Evolutionary conservation across 495 filamentous ascomycete genomes (phyloP).

Genomic region (Podospora anserina): DNA sequence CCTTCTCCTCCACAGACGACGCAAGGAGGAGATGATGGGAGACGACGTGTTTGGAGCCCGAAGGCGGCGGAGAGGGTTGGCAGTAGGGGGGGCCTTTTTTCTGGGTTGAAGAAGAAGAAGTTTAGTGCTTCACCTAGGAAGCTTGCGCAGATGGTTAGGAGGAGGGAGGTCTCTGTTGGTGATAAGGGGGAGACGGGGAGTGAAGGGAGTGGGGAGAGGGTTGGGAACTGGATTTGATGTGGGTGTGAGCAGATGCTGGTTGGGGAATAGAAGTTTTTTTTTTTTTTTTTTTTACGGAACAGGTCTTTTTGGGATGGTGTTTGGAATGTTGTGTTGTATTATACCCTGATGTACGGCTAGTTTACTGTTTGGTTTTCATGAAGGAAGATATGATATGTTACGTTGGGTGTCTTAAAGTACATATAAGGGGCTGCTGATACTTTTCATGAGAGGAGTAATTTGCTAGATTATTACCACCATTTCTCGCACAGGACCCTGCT

Average conservation of each 20-base stretch:
- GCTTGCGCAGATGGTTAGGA: slow-evolving; percentile 4
- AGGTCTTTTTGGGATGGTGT: neutral
- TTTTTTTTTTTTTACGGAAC: neutral
- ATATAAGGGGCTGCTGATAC: neutral
- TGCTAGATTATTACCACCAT: slow-evolving; percentile 64
- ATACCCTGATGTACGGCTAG: neutral
- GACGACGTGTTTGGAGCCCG: neutral
- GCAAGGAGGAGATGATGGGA: neutral
- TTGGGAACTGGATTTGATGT: slow-evolving; percentile 18
- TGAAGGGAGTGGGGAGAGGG: neutral
- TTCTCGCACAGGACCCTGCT: slow-evolving; percentile 73
- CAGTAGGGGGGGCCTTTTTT: slow-evolving; percentile 16
- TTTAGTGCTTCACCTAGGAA: slow-evolving; percentile 16
- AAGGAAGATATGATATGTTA: neutral
- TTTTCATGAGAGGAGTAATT: neutral
- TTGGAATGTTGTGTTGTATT: neutral
- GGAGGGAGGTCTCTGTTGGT: neutral
- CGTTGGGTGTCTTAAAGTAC: neutral
- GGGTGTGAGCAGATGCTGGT: too few species aligned
- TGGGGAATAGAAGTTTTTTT: too few species aligned
- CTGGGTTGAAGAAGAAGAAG: slow-evolving; percentile 19
- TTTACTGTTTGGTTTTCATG: neutral
- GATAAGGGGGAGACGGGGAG: neutral
- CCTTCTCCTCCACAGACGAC: slow-evolving; percentile 31
- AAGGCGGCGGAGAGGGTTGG: neutral